A percentile compares a stretch with the other conserved stretches of the same genome.
phyloP scores from a whole-genome alignment of 441 rosid genomes.

The Brassica hybrid region DNA sequence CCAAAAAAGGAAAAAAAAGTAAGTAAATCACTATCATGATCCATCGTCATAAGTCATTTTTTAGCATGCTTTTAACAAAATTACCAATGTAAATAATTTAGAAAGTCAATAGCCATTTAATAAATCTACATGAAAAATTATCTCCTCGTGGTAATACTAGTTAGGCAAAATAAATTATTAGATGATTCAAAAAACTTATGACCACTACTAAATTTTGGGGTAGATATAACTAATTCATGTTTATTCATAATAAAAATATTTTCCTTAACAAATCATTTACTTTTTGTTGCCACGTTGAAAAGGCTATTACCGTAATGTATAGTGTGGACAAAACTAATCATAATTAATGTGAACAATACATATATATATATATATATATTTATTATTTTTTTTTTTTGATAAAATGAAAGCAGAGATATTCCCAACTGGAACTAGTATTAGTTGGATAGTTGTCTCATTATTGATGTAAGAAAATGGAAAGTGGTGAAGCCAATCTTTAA shows the following conservation, averaged over 20 bases:
- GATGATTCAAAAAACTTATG: not conserved
- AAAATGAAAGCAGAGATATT: conserved; percentile 22
- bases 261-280: not conserved
- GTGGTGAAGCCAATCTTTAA: conserved; percentile 26
- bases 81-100: no score
- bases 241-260: not conserved
- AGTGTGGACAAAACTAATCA: conserved; percentile 9
- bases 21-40: no score
- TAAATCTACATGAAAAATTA: not conserved
- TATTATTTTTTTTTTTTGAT: no score
- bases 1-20: no score
- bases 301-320: conserved; percentile 10
- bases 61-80: no score
- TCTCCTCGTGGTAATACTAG: not conserved
- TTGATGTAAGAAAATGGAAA: conserved; percentile 38
- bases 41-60: no score
- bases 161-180: not conserved
- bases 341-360: conserved; percentile 9
- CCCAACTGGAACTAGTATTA: conserved; percentile 21
- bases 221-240: conserved; percentile 3
- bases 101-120: not conserved
- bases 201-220: not conserved
- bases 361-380: no score
- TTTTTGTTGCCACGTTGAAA: not conserved
- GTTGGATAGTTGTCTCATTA: conserved; percentile 21